phyloP scores from a whole-genome alignment of 202 grass and related monocot species.

The Musa balbisiana region DNA sequence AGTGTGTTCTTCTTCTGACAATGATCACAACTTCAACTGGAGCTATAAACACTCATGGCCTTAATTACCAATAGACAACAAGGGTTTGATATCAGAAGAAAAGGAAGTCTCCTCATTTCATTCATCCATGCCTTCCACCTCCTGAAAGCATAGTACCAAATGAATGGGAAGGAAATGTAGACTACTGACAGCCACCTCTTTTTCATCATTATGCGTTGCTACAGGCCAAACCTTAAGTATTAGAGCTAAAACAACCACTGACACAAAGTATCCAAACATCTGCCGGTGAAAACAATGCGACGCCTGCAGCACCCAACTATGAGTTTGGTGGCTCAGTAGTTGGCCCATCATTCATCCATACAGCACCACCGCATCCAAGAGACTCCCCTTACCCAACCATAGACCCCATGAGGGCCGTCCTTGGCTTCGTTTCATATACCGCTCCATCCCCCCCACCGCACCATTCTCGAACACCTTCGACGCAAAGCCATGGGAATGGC shows the following conservation, averaged over 20 bases:
- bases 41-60: neutral
- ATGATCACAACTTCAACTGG: neutral
- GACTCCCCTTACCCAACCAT: neutral
- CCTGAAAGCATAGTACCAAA: no score
- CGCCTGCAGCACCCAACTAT: neutral
- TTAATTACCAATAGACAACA: neutral
- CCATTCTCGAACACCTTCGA: neutral
- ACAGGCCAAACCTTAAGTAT: neutral
- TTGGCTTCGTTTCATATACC: neutral
- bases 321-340: neutral
- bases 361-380: neutral
- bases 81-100: neutral
- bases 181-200: neutral
- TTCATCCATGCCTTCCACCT: neutral
- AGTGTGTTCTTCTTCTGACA: neutral
- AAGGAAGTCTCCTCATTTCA: neutral
- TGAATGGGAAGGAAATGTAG: no score
- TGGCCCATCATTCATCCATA: neutral
- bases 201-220: neutral
- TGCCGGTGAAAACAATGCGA: slow-evolving; percentile 4
- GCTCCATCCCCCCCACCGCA: neutral
- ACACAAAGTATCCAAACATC: neutral
- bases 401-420: neutral
- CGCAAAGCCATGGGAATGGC: slow-evolving; percentile 32
- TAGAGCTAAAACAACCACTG: slow-evolving; percentile 2